These are phyloP conservation scores for Amaranthus cruentus DNA, from an alignment of 148 eudicot species.

Conservation along the genomic window DNA sequence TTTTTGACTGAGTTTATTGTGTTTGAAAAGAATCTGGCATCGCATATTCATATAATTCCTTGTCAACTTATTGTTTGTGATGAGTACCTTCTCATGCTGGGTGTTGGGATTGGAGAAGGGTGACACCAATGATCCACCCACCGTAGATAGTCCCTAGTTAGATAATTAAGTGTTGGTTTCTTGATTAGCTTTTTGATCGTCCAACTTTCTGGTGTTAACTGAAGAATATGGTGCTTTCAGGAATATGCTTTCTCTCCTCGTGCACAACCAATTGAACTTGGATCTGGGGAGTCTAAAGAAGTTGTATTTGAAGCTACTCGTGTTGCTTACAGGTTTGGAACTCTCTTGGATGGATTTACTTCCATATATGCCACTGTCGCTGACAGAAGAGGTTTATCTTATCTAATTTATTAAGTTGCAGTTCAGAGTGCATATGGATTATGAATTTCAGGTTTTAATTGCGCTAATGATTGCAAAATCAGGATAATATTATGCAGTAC, in stretches of 20 bases:
- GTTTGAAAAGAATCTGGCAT: neutral
- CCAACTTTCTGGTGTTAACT: slow-evolving; percentile 18
- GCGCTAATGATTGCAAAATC: neutral
- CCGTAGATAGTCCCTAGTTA: neutral
- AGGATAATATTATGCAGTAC: neutral
- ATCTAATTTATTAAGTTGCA: neutral
- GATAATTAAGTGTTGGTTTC: slow-evolving; percentile 1
- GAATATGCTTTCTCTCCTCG: slow-evolving; percentile 94
- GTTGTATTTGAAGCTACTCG: slow-evolving; percentile 89
- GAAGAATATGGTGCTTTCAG: slow-evolving; percentile 37
- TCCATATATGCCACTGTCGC: neutral
- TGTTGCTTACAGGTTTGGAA: slow-evolving; percentile 88
- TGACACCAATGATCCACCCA: neutral
- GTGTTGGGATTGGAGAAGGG: neutral
- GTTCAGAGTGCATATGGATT: neutral
- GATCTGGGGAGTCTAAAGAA: slow-evolving; percentile 82
- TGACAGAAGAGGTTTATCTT: neutral
- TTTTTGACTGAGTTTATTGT: neutral
- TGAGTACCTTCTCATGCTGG: neutral
- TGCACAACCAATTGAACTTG: slow-evolving; percentile 92
- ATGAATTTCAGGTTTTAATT: neutral
- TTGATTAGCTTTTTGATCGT: neutral
- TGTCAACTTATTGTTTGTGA: neutral
- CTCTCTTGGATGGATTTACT: neutral
- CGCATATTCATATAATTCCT: neutral